Conservation (phyloP, 2,329 filamentous ascomycete genomes). For the Rugonectria rugulosa region DNA sequence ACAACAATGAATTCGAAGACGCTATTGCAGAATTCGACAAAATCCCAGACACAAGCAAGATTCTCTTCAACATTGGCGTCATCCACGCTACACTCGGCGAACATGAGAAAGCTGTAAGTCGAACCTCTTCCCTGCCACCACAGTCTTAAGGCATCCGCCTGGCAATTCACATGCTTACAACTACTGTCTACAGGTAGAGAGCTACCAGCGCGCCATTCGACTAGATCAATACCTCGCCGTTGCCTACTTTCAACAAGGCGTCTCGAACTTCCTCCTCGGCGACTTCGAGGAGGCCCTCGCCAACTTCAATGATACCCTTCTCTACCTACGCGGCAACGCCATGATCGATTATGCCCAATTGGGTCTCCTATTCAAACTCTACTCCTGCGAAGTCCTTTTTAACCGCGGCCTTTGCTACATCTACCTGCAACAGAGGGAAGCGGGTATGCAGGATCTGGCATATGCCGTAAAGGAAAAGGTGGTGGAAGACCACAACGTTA, state of each 20-base stretch:
- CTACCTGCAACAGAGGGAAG: conserved; percentile 89
- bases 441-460: conserved; percentile 87
- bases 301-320: conserved; percentile 97
- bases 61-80: conserved; percentile 97
- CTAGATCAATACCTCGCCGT: conserved; percentile 96
- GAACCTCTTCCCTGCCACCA: background rate
- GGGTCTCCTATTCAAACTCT: conserved; percentile 93
- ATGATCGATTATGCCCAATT: conserved; percentile 98
- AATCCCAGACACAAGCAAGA: conserved; percentile 96
- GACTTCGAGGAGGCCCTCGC: conserved; percentile 97
- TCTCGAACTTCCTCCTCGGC: conserved; percentile 95
- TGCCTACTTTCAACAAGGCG: conserved; percentile 97
- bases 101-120: conserved; percentile 89
- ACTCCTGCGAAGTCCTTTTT: conserved; percentile 97
- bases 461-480: conserved; percentile 96
- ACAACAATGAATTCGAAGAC: conserved; percentile 97
- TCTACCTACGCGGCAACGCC: conserved; percentile 94
- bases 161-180: conserved; percentile 27
- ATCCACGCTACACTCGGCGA: conserved; percentile 97
- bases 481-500: conserved; percentile 95
- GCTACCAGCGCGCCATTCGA: conserved; percentile 88
- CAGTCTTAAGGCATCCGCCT: background rate
- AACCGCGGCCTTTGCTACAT: conserved; percentile 98
- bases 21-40: conserved; percentile 82
- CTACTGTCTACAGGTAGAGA: conserved; percentile 73